Base-by-base conservation (phyloP, 345 rosid species). In the Linum usitatissimum region DNA sequence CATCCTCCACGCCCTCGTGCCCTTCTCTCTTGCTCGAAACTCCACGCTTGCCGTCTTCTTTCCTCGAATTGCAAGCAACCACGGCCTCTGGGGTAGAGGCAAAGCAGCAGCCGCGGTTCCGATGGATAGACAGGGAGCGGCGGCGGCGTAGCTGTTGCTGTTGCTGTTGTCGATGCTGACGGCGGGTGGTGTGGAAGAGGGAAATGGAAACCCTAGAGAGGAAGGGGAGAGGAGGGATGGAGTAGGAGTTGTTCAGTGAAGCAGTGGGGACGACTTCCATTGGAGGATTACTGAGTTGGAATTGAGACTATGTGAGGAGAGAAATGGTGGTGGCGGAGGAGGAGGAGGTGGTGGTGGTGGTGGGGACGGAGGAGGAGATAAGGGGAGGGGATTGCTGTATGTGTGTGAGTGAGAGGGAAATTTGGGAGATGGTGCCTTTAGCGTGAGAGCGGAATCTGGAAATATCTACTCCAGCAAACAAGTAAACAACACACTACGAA, bases 51-150 rank as follows among this genome's bases (percentile, higher is more conserved):
- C 76, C 77, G 4, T 76, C 68, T 62, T 79, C 83, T 45, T 79
- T 79, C n/a, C 70, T 54, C 17, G 91, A 79, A 55, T 81, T 85
- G 1, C 85, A 78, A 20, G 86, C 79, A 18, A 88, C 56, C 51
- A 86, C 60, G 23, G 89, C 85, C 51, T 86, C 93, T 54, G 95
- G 81, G 76, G 80, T 75, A 34, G 91, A 86, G 2, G 82, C 77
- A 30, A 71, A 39, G 71, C 77, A 79, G 30, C 68, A 62, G 55
- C 49, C 80, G 45, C 67, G 73, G 7, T 70, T 76, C 63, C 72
- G 75, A 57, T 67, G 76, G 18, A 71, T 71, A 9, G 78, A 71
- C 9, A 66, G 66, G 45, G 64, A 21, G 30, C 67, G 69, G 9
- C 66, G 64, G 62, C 69, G 75, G 71, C 36, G 68, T 2, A 45